Percentiles rank a stretch among this genome's conserved stretches.
These are phyloP conservation scores for Ammopiptanthus mongolicus DNA, from an alignment of 306 rosid genomes.

Conservation along the genomic window DNA sequence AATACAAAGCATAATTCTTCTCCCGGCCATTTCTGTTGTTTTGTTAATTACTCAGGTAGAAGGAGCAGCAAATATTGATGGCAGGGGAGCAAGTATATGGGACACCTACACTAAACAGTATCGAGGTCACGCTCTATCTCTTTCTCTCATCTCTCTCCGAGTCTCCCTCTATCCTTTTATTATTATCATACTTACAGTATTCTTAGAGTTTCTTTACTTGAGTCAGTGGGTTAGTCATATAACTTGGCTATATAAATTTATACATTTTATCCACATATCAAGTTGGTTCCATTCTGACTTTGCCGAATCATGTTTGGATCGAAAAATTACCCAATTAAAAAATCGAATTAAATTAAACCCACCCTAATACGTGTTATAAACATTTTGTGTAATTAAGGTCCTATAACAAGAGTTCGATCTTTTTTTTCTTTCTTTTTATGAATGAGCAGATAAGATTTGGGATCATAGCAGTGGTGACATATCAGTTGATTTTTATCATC, in stretches of 20 bases:
- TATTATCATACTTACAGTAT: too few relatives aligned
- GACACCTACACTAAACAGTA: constrained; percentile 29
- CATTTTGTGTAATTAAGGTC: background rate
- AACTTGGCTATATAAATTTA: too few relatives aligned
- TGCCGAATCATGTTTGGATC: too few relatives aligned
- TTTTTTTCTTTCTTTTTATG: background rate
- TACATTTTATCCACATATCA: too few relatives aligned
- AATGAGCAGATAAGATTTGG: constrained; percentile 36
- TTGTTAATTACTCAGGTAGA: background rate
- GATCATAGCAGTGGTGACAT: constrained; percentile 34
- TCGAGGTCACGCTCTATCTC: constrained; percentile 1
- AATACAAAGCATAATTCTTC: too few relatives aligned
- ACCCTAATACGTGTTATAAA: too few relatives aligned
- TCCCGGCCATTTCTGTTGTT: too few relatives aligned
- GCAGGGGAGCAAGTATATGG: constrained; percentile 43
- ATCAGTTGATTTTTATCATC: constrained; percentile 35
- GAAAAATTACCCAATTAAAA: too few relatives aligned
- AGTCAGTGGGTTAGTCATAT: too few relatives aligned
- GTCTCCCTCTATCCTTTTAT: background rate
- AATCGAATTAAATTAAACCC: too few relatives aligned
- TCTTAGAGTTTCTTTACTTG: too few relatives aligned
- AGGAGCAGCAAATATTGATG: constrained; percentile 36
- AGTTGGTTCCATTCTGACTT: too few relatives aligned
- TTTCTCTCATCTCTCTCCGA: background rate
- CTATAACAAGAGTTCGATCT: background rate